Evolutionary conservation across 257 asterid species (phyloP).

Genomic region (Fraxinus cuspidata): DNA sequence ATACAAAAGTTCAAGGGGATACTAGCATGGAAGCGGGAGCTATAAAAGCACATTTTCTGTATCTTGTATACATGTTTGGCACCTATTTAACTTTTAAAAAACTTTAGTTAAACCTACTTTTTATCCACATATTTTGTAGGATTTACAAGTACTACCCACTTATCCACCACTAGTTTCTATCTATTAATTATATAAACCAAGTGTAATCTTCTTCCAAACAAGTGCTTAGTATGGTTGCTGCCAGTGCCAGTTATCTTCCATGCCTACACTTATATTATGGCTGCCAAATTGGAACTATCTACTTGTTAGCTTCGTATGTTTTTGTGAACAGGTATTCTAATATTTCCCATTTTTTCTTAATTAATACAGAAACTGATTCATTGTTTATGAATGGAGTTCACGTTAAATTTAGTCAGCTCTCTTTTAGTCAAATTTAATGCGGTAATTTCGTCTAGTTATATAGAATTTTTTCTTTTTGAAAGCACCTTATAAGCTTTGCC

Average conservation of each 20-base stretch:
- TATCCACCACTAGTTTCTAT: no score
- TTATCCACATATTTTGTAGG: no score
- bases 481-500: background rate
- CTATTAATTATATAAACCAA: no score
- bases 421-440: no score
- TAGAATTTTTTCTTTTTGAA: background rate
- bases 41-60: background rate
- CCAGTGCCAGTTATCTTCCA: background rate
- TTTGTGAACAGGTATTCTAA: background rate
- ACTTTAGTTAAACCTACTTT: no score
- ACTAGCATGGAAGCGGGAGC: background rate
- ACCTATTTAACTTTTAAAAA: no score
- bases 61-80: background rate
- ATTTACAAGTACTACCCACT: no score
- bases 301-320: background rate
- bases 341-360: background rate
- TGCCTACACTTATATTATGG: background rate
- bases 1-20: no score
- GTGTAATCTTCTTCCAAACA: no score
- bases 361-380: background rate
- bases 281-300: background rate
- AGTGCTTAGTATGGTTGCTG: background rate
- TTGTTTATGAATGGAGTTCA: background rate
- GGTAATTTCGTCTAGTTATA: background rate
- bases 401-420: background rate